phyloP scores from a whole-genome alignment of 768 basidiomycete species.

The Termitomyces sp. region DNA sequence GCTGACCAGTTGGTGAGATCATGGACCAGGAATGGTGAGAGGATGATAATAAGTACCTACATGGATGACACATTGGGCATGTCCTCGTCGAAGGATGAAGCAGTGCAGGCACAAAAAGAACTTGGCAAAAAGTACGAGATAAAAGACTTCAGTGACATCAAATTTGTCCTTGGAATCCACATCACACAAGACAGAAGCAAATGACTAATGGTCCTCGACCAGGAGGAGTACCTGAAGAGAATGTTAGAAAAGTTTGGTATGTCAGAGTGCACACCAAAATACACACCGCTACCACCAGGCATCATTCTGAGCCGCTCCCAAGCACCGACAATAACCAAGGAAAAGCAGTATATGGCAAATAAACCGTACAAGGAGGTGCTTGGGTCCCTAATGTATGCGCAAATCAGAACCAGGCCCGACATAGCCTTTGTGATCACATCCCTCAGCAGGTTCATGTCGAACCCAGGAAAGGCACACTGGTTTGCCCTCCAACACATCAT shows the following conservation, averaged over 20 bases:
- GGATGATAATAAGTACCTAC: constrained; percentile 10
- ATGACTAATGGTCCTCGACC: background rate
- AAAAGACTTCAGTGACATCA: background rate
- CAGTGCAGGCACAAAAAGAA: background rate
- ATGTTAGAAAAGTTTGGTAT: background rate
- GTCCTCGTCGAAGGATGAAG: background rate
- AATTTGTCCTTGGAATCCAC: background rate
- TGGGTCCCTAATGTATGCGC: background rate
- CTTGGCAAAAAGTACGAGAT: background rate
- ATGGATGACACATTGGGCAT: background rate
- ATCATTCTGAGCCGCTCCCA: background rate
- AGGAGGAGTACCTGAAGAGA: background rate
- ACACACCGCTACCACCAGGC: background rate
- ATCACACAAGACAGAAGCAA: background rate
- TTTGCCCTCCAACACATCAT: too few relatives aligned
- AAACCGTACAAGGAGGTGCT: background rate
- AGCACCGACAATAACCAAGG: background rate
- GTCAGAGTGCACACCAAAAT: background rate
- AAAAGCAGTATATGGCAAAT: background rate
- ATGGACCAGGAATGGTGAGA: background rate
- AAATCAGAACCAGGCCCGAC: background rate
- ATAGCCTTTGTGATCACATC: too few relatives aligned
- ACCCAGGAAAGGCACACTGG: too few relatives aligned
- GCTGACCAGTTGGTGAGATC: constrained; percentile 15
- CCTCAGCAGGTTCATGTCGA: too few relatives aligned